A percentile compares a stretch with the other conserved stretches of the same genome.
Conservation (phyloP, 257 asterid species). For the Fraxinus quadrangulata region DNA sequence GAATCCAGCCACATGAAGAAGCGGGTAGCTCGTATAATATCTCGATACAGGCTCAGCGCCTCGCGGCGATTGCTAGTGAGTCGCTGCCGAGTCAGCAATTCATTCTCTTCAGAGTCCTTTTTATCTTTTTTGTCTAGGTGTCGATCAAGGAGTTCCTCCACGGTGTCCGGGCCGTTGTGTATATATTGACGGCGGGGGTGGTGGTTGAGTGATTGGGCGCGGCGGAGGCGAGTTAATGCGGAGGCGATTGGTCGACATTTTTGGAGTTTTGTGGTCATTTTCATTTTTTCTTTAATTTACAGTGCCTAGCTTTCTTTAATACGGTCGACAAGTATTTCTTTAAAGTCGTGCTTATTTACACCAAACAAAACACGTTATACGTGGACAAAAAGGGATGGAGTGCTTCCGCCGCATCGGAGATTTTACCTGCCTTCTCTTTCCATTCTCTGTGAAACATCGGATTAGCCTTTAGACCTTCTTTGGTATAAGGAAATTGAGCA, state of each 20-base stretch:
- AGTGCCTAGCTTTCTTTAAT: not conserved
- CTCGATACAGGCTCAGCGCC: constrained; percentile 84
- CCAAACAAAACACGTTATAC: not conserved
- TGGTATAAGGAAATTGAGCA: constrained; percentile 7
- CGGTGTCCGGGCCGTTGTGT: constrained; percentile 87
- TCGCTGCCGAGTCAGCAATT: constrained; percentile 54
- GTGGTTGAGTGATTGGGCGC: constrained; percentile 16
- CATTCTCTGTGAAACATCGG: not conserved
- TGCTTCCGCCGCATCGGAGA: not conserved
- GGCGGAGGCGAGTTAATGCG: constrained; percentile 30
- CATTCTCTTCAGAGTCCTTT: constrained; percentile 61
- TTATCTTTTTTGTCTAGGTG: constrained; percentile 62
- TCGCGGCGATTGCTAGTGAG: constrained; percentile 89
- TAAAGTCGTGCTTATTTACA: not conserved
- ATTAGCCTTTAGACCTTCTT: not conserved
- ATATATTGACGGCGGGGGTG: constrained; percentile 35
- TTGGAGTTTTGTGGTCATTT: constrained; percentile 41
- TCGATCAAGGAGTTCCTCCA: constrained; percentile 86
- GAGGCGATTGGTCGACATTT: constrained; percentile 33
- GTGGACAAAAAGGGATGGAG: not conserved
- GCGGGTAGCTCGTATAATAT: constrained; percentile 79
- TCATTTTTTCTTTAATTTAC: not conserved
- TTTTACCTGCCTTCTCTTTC: not conserved
- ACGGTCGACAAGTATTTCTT: no score
- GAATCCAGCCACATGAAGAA: constrained; percentile 90